Conservation (phyloP, 106 monocot species). For the Chionographis japonica region DNA sequence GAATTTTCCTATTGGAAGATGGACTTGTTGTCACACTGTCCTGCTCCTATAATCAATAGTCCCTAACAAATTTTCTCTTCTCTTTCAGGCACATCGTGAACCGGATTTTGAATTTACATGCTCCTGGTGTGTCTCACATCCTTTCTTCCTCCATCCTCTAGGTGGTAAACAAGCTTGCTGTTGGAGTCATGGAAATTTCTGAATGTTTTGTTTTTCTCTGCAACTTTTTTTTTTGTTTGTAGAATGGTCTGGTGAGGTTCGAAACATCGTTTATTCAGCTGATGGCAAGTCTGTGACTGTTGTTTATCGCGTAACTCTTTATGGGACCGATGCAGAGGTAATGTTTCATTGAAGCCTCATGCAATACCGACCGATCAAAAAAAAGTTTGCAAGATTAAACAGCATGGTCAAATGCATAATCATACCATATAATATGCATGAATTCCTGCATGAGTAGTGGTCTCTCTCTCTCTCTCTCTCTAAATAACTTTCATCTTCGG, state of each 20-base stretch:
- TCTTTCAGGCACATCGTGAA: slow-evolving; percentile 91
- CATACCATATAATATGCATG: background rate
- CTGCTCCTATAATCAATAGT: too few species aligned
- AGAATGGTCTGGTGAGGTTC: slow-evolving; percentile 98
- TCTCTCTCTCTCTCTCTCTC: too few species aligned
- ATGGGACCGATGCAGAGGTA: slow-evolving; percentile 99
- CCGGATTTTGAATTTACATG: slow-evolving; percentile 87
- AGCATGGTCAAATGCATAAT: background rate
- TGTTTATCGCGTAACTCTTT: slow-evolving; percentile 88
- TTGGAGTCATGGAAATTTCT: background rate
- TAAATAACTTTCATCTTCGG: too few species aligned
- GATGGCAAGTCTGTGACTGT: slow-evolving; percentile 94
- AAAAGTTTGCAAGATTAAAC: too few species aligned
- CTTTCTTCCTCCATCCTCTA: background rate
- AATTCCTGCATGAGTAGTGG: too few species aligned
- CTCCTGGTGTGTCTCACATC: slow-evolving; percentile 47
- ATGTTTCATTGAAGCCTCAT: background rate
- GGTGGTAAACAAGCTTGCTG: background rate
- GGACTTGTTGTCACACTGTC: too few species aligned
- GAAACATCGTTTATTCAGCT: slow-evolving; percentile 79
- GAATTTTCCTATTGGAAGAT: too few species aligned
- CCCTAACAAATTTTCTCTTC: background rate
- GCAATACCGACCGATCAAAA: background rate
- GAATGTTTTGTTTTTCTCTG: background rate
- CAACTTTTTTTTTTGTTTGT: slow-evolving; percentile 4